Evolutionary conservation across 805 yeast species (phyloP).

Genomic region (Starmerella stigmatis): DNA sequence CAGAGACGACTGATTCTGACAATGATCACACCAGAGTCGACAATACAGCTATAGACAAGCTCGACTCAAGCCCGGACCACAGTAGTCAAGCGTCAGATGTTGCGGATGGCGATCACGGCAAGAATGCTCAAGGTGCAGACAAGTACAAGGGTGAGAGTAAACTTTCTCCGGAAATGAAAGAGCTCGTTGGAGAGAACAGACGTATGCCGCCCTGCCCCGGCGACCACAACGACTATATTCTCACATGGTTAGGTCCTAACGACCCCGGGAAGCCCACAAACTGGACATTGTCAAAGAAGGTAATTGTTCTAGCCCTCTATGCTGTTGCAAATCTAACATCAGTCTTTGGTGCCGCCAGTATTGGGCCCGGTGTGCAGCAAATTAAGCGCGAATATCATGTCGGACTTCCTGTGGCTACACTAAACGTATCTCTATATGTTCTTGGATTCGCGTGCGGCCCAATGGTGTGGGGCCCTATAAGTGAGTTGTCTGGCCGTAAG

Average conservation of each 20-base stretch:
- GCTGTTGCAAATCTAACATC: slow-evolving; percentile 53
- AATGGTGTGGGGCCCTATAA: slow-evolving; percentile 74
- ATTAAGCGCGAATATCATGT: slow-evolving; percentile 47
- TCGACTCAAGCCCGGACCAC: too few species aligned
- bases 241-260: slow-evolving; percentile 24
- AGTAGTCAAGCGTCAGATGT: too few species aligned
- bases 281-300: slow-evolving; percentile 35
- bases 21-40: too few species aligned
- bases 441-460: slow-evolving; percentile 91
- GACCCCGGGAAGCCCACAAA: slow-evolving; percentile 48
- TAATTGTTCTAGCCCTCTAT: slow-evolving; percentile 29
- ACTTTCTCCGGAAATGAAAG: too few species aligned
- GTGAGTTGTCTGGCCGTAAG: slow-evolving; percentile 64
- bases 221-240: slow-evolving; percentile 13
- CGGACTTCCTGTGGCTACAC: slow-evolving; percentile 52
- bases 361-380: slow-evolving; percentile 42
- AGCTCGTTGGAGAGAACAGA: not conserved
- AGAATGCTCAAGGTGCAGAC: too few species aligned
- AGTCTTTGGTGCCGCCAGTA: slow-evolving; percentile 49
- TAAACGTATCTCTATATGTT: slow-evolving; percentile 71
- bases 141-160: too few species aligned
- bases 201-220: slow-evolving; percentile 8
- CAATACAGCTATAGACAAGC: too few species aligned
- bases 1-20: too few species aligned
- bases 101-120: too few species aligned